phyloP scores from a whole-genome alignment of 225 moss, liverwort and hornwort species.

The Marchantia polymorpha region DNA sequence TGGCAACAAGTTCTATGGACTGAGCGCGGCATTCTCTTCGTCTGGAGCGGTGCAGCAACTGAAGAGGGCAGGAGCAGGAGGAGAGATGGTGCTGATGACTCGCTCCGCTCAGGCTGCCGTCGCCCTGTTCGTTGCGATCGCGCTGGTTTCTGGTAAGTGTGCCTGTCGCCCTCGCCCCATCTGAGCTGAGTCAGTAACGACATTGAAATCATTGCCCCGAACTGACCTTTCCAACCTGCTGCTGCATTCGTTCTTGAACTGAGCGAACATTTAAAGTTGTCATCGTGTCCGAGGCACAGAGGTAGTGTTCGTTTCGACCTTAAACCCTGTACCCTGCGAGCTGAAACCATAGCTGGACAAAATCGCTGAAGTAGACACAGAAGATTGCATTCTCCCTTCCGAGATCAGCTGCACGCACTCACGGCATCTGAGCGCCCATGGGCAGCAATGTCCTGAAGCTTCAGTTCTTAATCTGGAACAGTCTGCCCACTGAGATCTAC shows the following conservation, averaged over 20 bases:
- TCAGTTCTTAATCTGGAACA: neutral
- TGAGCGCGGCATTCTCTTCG: neutral
- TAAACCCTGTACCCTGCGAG: neutral
- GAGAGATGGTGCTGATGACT: constrained; percentile 5
- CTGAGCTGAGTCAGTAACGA: neutral
- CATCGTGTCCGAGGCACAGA: neutral
- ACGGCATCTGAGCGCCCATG: neutral
- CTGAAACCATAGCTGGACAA: neutral
- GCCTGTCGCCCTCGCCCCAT: neutral
- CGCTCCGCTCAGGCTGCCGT: constrained; percentile 1
- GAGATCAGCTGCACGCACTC: no score
- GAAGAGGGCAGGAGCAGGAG: constrained; percentile 1
- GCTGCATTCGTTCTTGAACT: neutral
- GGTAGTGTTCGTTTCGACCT: neutral
- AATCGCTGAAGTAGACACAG: neutral
- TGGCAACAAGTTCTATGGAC: neutral
- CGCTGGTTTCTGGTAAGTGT: constrained; percentile 12
- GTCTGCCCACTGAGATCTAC: neutral
- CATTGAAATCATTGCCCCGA: neutral
- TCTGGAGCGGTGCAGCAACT: neutral
- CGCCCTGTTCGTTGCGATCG: constrained; percentile 4
- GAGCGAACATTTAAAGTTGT: neutral
- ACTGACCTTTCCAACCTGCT: neutral
- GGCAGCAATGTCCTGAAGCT: neutral
- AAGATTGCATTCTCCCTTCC: neutral